These are phyloP conservation scores for Sporothrix luriei DNA, from an alignment of 2,329 filamentous ascomycete genomes.

Conservation along the genomic window DNA sequence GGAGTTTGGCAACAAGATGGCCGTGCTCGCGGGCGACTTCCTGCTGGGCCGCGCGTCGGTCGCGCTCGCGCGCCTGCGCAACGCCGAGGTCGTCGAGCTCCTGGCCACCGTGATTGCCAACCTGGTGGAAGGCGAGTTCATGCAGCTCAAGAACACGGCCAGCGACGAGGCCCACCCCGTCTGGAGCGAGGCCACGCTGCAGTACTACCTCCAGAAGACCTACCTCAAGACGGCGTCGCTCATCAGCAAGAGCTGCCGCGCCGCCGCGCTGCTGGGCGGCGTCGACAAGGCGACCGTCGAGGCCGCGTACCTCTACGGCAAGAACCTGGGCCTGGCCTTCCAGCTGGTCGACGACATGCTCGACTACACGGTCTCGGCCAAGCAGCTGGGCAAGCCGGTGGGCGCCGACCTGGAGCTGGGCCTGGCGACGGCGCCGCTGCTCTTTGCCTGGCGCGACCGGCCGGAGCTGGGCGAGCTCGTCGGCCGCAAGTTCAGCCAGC, in stretches of 20 bases:
- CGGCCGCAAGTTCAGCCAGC: slow-evolving; percentile 80
- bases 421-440: slow-evolving; percentile 85
- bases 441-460: slow-evolving; percentile 94
- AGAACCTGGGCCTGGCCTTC: slow-evolving; percentile 91
- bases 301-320: slow-evolving; percentile 87
- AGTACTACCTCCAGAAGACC: slow-evolving; percentile 96
- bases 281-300: slow-evolving; percentile 78
- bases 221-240: slow-evolving; percentile 95
- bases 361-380: slow-evolving; percentile 85
- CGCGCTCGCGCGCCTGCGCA: slow-evolving; percentile 82
- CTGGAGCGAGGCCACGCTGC: slow-evolving; percentile 85
- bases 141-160: slow-evolving; percentile 97
- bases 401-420: slow-evolving; percentile 93
- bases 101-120: slow-evolving; percentile 96
- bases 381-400: slow-evolving; percentile 89
- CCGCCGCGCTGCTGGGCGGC: slow-evolving; percentile 81
- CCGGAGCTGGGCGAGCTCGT: slow-evolving; percentile 84
- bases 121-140: slow-evolving; percentile 97
- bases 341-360: slow-evolving; percentile 98
- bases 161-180: slow-evolving; percentile 79
- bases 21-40: slow-evolving; percentile 95
- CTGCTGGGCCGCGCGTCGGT: slow-evolving; percentile 90
- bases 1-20: slow-evolving; percentile 99
- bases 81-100: slow-evolving; percentile 92
- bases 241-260: slow-evolving; percentile 94